These are phyloP conservation scores for Diplodia sapinea DNA, from an alignment of 2,329 filamentous ascomycete species.

Conservation along the genomic window DNA sequence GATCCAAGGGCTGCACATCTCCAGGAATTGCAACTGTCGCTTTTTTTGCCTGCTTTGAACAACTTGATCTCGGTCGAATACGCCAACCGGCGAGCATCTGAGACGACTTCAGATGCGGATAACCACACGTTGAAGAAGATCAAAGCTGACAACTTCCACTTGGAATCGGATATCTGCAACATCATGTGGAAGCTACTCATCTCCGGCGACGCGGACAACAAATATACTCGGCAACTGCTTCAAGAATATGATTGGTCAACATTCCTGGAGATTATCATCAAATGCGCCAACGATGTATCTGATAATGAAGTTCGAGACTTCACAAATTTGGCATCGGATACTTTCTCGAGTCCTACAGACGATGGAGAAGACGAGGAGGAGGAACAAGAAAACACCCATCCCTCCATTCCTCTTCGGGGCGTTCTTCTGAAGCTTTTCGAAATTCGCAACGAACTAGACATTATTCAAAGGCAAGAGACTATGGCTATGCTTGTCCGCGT, in stretches of 20 bases:
- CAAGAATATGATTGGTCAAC: constrained; percentile 27
- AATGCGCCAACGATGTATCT: constrained; percentile 25
- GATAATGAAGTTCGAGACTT: constrained; percentile 27
- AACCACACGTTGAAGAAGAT: constrained; percentile 14
- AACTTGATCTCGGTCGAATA: constrained; percentile 24
- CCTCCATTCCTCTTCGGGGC: constrained; percentile 30
- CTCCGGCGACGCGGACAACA: constrained; percentile 17
- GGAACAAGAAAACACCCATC: constrained; percentile 29
- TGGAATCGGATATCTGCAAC: constrained; percentile 29
- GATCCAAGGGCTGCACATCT: constrained; percentile 29
- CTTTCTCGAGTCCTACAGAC: constrained; percentile 31
- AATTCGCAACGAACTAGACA: constrained; percentile 51
- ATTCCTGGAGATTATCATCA: constrained; percentile 27
- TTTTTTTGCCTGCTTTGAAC: constrained; percentile 32
- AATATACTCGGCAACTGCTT: constrained; percentile 26
- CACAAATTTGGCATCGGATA: constrained; percentile 36
- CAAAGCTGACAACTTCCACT: constrained; percentile 24
- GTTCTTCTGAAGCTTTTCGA: constrained; percentile 41
- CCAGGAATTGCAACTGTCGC: constrained; percentile 31
- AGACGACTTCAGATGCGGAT: constrained; percentile 7
- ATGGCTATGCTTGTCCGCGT: constrained; percentile 70
- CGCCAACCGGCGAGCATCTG: constrained; percentile 10
- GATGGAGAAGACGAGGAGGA: constrained; percentile 27
- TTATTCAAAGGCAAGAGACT: constrained; percentile 69
- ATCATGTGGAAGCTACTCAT: constrained; percentile 29